Evolutionary conservation across 2,329 filamentous ascomycete species (phyloP).

Genomic region (Sclerotinia glacialis): DNA sequence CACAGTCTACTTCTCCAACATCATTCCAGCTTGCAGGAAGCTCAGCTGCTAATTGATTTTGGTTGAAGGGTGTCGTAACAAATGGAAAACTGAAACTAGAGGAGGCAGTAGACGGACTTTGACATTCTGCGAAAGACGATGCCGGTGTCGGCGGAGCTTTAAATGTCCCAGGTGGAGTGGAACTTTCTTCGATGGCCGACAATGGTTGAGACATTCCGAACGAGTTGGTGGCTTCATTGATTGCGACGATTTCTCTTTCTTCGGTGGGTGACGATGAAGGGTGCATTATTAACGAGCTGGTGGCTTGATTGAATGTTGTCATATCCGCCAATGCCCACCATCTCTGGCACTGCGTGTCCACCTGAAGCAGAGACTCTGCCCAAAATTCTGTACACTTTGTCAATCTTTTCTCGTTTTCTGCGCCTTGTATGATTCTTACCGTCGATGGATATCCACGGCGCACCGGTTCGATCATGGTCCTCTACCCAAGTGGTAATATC

Average conservation of each 20-base stretch:
- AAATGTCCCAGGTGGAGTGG: neutral
- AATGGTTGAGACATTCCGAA: neutral
- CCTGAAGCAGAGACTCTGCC: neutral
- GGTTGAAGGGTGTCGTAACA: neutral
- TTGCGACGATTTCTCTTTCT: neutral
- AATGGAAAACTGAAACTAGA: neutral
- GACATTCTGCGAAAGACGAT: no score
- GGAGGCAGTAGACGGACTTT: neutral
- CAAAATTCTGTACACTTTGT: neutral
- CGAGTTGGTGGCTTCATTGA: neutral
- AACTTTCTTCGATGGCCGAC: neutral
- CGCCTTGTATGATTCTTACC: neutral
- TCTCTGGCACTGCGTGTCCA: conserved; percentile 9
- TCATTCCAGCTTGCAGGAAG: neutral
- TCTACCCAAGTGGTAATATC: conserved; percentile 10
- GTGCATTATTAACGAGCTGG: neutral
- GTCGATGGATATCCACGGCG: neutral
- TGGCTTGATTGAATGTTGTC: neutral
- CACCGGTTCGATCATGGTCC: neutral
- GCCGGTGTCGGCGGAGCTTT: neutral
- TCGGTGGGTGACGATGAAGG: neutral
- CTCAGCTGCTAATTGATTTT: neutral
- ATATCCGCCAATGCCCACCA: conserved; percentile 14
- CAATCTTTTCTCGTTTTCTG: neutral
- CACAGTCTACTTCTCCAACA: neutral